Evolutionary conservation across 495 filamentous ascomycete genomes (phyloP), one percentile per base, ranked within the genome.

Genomic region (Coniosporium apollinis): DNA sequence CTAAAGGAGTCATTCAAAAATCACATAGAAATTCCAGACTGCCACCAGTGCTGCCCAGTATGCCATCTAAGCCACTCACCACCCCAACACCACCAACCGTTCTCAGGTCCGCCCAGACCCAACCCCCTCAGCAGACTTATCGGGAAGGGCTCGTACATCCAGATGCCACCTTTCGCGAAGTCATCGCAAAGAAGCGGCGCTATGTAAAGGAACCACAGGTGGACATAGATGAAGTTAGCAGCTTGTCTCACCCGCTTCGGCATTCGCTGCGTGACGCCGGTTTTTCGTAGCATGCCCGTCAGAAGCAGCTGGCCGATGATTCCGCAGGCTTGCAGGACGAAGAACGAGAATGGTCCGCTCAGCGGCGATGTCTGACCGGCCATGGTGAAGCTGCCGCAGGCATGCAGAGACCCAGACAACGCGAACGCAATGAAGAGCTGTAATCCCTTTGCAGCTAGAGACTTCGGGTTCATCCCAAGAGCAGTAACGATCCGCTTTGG

Each of bases 401-500:
- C 58, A 28, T 62, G 58, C 25, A 60, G 17, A 25, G 49, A 42
- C 1, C 55, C 58, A 5, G 48, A 54, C 5, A 62, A 31, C 5
- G 37, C 36, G 37, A 62, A 62, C 3, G 57, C 55, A 5, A 50
- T 38, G 5, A 47, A 21, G 6, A 60, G 28, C 22, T 49, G 40
- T 4, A 55, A 7, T 0, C 44, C 3, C 33, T 41, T 51, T 1
- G 47, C 58, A 1, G 18, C 13, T 1, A 37, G 8, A 1, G 42
- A 42, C 5, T 34, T 38, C 24, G 25, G 30, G 7, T 49, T 39
- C 31, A 57, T 41, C 6, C 48, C 39, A 3, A 47, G 8, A 0
- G 33, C n/a, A n/a, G 33, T 19, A 14, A 72, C 36, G 16, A 79
- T 41, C 46, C 57, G 76, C 5, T 54, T 49, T 0, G 63, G 53